Evolutionary conservation across 805 yeast species (phyloP).

Genomic region (Priceomyces melissophilus): DNA sequence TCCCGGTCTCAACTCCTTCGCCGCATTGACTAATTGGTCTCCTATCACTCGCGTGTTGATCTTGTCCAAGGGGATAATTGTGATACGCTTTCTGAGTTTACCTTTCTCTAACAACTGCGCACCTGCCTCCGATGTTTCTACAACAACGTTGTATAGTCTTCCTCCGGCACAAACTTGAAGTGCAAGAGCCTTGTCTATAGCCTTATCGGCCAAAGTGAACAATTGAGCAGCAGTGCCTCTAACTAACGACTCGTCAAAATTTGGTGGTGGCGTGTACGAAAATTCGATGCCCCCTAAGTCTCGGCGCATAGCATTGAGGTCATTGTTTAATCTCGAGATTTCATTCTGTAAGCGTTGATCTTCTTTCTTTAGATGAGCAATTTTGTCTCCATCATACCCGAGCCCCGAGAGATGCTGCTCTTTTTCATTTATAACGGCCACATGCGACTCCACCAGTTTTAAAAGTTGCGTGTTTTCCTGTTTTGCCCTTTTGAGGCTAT

Average conservation of each 20-base stretch:
- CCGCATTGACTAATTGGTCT: conserved; percentile 51
- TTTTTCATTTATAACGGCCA: conserved; percentile 33
- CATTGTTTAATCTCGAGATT: conserved; percentile 40
- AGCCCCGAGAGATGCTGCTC: conserved; percentile 40
- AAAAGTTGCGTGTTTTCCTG: conserved; percentile 41
- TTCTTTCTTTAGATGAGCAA: conserved; percentile 42
- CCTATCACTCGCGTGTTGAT: conserved; percentile 61
- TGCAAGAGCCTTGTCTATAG: conserved; percentile 68
- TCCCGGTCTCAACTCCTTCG: conserved; percentile 75
- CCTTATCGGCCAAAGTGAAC: conserved; percentile 57
- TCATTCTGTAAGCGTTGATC: conserved; percentile 45
- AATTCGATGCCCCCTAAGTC: conserved; percentile 74
- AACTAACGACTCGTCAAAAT: conserved; percentile 60
- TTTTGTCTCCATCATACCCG: conserved; percentile 55
- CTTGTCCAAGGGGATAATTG: conserved; percentile 88
- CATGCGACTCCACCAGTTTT: conserved; percentile 42
- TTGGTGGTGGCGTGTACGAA: conserved; percentile 62
- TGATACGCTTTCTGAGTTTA: conserved; percentile 72
- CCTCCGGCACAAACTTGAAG: conserved; percentile 95
- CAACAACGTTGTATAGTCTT: conserved; percentile 82
- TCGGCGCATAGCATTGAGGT: conserved; percentile 56
- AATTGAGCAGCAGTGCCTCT: conserved; percentile 89
- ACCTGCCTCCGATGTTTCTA: conserved; percentile 84
- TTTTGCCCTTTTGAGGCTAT: conserved; percentile 50
- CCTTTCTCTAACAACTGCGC: conserved; percentile 78